Conservation (phyloP, 78 protist genomes). For the Chrysochromulina tobinii region DNA sequence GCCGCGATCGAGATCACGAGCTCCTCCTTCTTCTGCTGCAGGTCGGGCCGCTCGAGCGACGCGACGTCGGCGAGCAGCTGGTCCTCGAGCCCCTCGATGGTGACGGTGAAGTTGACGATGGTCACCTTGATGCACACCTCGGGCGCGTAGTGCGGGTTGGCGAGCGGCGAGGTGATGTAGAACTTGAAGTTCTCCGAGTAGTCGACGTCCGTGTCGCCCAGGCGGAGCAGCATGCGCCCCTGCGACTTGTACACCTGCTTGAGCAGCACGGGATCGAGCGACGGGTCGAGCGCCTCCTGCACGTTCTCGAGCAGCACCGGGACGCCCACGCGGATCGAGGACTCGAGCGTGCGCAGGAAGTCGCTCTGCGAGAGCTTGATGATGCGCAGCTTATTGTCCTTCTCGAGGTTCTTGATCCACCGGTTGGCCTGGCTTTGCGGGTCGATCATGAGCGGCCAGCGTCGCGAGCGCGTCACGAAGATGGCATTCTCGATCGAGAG, state of each 20-base stretch:
- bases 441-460: conserved; percentile 98
- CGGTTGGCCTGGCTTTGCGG: conserved; percentile 83
- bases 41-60: conserved; percentile 64
- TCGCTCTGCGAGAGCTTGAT: conserved; percentile 38
- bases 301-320: conserved; percentile 73
- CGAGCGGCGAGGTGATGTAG: conserved; percentile 63
- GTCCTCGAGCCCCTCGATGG: conserved; percentile 64
- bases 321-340: conserved; percentile 55
- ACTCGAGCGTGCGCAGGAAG: conserved; percentile 53
- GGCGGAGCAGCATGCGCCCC: conserved; percentile 47
- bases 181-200: conserved; percentile 56
- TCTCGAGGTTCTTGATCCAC: conserved; percentile 54
- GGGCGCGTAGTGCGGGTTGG: conserved; percentile 71
- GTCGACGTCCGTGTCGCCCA: conserved; percentile 67
- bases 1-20: conserved; percentile 58
- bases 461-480: conserved; percentile 79
- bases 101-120: conserved; percentile 75
- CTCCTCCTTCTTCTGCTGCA: conserved; percentile 43
- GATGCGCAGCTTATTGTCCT: conserved; percentile 25
- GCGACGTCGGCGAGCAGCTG: conserved; percentile 63
- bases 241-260: conserved; percentile 23
- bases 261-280: conserved; percentile 62
- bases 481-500: conserved; percentile 95
- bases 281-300: conserved; percentile 62
- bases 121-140: conserved; percentile 66